These are phyloP conservation scores for Lactifluus pinguis DNA, from an alignment of 768 basidiomycete genomes.

Conservation along the genomic window DNA sequence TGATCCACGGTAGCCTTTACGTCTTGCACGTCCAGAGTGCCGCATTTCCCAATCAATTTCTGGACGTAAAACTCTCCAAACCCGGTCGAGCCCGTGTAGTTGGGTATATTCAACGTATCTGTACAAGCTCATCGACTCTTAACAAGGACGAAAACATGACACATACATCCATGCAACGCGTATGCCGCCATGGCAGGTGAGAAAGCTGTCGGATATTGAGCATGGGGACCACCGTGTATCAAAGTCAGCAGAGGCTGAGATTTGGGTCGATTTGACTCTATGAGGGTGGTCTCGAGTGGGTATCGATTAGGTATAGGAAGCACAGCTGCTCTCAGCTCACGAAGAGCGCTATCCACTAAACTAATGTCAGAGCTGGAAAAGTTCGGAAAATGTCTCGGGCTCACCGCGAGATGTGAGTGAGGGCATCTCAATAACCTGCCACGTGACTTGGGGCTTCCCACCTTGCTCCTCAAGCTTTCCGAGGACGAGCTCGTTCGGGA, in stretches of 20 bases:
- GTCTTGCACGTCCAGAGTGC: conserved; percentile 28
- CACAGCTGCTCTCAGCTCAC: conserved; percentile 5
- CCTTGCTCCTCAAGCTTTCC: conserved; percentile 12
- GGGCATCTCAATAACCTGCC: conserved; percentile 17
- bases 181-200: conserved; percentile 14
- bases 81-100: conserved; percentile 30
- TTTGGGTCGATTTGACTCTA: conserved; percentile 8
- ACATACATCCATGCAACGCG: conserved; percentile 22
- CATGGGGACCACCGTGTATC: conserved; percentile 29
- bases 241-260: conserved; percentile 16
- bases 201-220: conserved; percentile 19
- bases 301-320: conserved; percentile 13
- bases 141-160: background rate
- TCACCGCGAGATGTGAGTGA: conserved; percentile 6
- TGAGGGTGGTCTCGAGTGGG: conserved; percentile 17
- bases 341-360: conserved; percentile 11
- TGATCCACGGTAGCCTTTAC: conserved; percentile 22
- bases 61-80: conserved; percentile 26
- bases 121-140: background rate
- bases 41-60: conserved; percentile 25
- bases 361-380: background rate
- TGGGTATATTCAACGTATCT: conserved; percentile 24
- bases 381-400: background rate
- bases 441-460: conserved; percentile 5
- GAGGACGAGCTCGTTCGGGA: conserved; percentile 20